A percentile compares a stretch with the other conserved stretches of the same genome.
These are phyloP conservation scores for Kwoniella dejecticola DNA, from an alignment of 768 basidiomycete species.

Conservation along the genomic window DNA sequence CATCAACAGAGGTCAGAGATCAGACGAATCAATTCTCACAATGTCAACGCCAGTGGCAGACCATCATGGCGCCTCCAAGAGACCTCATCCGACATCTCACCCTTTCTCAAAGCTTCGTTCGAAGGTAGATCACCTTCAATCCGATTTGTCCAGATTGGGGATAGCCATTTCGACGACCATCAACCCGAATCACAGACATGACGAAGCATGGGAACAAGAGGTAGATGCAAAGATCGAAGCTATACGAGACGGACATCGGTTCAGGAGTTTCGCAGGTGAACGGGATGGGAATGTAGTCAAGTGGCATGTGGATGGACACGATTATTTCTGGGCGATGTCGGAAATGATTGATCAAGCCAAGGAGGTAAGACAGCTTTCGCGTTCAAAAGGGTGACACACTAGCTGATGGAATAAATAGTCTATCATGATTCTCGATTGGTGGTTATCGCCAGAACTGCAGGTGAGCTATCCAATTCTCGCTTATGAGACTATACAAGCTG, in stretches of 20 bases:
- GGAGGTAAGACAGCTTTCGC: constrained; percentile 57
- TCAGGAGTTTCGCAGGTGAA: constrained; percentile 76
- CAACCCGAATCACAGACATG: constrained; percentile 58
- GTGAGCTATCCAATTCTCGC: constrained; percentile 14
- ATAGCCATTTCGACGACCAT: constrained; percentile 45
- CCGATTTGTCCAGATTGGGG: constrained; percentile 39
- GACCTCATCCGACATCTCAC: constrained; percentile 29
- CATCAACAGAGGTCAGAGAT: background rate
- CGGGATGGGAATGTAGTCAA: constrained; percentile 72
- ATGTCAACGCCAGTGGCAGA: constrained; percentile 38
- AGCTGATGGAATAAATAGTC: constrained; percentile 43
- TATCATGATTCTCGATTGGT: constrained; percentile 79
- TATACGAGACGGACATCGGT: constrained; percentile 80
- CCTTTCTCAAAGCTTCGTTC: constrained; percentile 38
- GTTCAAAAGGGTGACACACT: background rate
- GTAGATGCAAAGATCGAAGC: constrained; percentile 63
- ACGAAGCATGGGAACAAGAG: constrained; percentile 67
- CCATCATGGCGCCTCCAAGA: constrained; percentile 31
- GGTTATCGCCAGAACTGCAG: constrained; percentile 89
- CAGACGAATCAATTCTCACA: background rate
- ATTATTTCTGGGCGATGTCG: constrained; percentile 93
- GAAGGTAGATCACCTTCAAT: constrained; percentile 40
- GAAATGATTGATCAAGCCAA: constrained; percentile 70
- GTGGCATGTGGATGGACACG: constrained; percentile 90
- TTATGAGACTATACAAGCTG: background rate